Conservation (phyloP, 2,329 filamentous ascomycete species). For the Epichloe festucae region DNA sequence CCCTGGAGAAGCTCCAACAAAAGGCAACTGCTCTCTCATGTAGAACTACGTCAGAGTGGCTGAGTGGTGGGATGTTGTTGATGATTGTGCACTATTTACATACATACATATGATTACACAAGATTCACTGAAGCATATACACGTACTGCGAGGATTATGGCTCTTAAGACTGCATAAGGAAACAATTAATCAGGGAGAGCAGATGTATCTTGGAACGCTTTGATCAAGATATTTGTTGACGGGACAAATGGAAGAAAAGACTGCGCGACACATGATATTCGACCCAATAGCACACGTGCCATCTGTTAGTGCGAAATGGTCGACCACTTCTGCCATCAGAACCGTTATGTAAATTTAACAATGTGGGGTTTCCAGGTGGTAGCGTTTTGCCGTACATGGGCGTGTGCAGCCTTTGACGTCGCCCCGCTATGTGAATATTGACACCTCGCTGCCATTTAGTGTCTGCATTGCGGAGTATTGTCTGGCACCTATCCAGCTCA, state of each 20-base stretch:
- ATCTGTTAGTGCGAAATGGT: too few species aligned
- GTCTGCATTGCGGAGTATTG: neutral
- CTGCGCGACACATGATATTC: too few species aligned
- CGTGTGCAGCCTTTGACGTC: neutral
- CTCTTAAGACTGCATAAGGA: too few species aligned
- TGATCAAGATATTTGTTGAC: too few species aligned
- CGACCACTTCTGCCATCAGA: too few species aligned
- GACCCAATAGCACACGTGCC: too few species aligned
- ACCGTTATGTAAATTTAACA: too few species aligned
- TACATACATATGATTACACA: neutral
- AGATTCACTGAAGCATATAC: neutral
- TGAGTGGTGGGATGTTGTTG: neutral
- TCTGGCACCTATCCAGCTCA: neutral
- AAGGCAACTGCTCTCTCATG: slow-evolving; percentile 78
- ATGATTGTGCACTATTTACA: neutral
- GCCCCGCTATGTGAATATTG: neutral
- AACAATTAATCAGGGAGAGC: too few species aligned
- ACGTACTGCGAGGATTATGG: neutral
- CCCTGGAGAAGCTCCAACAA: slow-evolving; percentile 67
- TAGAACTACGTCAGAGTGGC: slow-evolving; percentile 26
- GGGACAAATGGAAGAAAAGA: too few species aligned
- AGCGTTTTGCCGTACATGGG: neutral
- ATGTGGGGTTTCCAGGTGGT: too few species aligned
- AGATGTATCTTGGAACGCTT: too few species aligned
- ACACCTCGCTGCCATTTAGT: neutral